Evolutionary conservation across 2,329 filamentous ascomycete species (phyloP), one percentile per base, ranked within the genome.

Genomic region (Nakataea oryzae): DNA sequence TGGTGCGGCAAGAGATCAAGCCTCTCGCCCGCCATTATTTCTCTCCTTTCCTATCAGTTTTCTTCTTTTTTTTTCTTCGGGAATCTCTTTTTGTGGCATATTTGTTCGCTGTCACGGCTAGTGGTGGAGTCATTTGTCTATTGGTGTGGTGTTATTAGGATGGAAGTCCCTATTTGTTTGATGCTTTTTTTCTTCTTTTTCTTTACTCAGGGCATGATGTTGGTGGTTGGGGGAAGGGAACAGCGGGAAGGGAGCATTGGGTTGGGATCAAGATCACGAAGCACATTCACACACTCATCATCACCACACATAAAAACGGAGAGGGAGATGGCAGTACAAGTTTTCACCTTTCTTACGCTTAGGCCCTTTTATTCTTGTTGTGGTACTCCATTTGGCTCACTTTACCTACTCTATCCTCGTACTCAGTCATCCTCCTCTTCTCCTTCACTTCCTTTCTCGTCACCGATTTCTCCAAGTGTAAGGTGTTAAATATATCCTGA

Each of bases 351-450:
- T 21, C 50, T 41, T 24, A 27, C 14, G 26, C 24, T 28, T 13
- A 28, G 14, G 32, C 9, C 58, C 7, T 9, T n/a, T 54, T 29
- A 58, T 28, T 41, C 26, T 72, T 2, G 54, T 71, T 56, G 66
- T 73, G 61, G 61, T 71, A 34, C 66, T 73, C 69, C 12, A 61
- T 14, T 24, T 34, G 32, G 7, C 34, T 28, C 54, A 14, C 28
- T 21, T 56, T 13, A 14, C 54, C 28, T 13, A 27, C 13, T n/a
- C 9, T 56, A 27, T 24, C 28, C 14, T n/a, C 14, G 2, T n/a
- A n/a, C n/a, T n/a, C 27, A 14, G 8, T 24, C 54, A 13, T 28
- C 54, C 2, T 29, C 28, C 24, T 28, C 26, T 34, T 34, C 5
- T 24, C 34, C 21, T 34, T 13, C 28, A 24, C 28, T 21, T 8